Evolutionary conservation across 768 basidiomycete genomes (phyloP).

Genomic region (Boletus fagicola): DNA sequence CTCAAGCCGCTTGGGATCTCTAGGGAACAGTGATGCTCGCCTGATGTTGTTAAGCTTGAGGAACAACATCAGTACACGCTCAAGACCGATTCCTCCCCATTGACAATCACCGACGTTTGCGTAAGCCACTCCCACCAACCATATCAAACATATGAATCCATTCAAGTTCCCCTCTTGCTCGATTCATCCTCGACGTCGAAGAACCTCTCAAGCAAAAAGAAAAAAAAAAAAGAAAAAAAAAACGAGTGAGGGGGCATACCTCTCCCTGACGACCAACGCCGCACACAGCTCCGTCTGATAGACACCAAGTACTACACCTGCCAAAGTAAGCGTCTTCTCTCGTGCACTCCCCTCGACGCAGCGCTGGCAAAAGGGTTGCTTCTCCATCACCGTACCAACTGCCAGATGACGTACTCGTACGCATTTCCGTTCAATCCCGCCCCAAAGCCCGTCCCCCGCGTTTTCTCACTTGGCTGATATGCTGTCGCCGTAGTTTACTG

Average conservation of each 20-base stretch:
- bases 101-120: background rate
- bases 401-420: conserved; percentile 16
- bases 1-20: conserved; percentile 93
- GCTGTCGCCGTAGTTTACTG: conserved; percentile 6
- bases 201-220: background rate
- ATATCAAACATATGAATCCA: no score
- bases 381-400: conserved; percentile 14
- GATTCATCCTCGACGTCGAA: background rate
- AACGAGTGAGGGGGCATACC: no score
- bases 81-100: conserved; percentile 94
- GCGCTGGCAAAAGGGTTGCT: background rate
- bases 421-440: conserved; percentile 5
- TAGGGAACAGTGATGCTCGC: conserved; percentile 89
- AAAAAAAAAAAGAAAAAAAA: no score
- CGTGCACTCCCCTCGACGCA: background rate
- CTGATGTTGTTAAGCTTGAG: conserved; percentile 95
- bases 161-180: background rate
- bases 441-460: background rate
- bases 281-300: background rate
- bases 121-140: background rate
- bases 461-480: conserved; percentile 9
- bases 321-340: conserved; percentile 22
- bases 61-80: conserved; percentile 97
- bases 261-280: background rate
- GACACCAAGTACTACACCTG: conserved; percentile 1